A percentile compares a stretch with the other conserved stretches of the same genome.
Conservation (phyloP, 768 basidiomycete species). For the Trametes sanguinea region DNA sequence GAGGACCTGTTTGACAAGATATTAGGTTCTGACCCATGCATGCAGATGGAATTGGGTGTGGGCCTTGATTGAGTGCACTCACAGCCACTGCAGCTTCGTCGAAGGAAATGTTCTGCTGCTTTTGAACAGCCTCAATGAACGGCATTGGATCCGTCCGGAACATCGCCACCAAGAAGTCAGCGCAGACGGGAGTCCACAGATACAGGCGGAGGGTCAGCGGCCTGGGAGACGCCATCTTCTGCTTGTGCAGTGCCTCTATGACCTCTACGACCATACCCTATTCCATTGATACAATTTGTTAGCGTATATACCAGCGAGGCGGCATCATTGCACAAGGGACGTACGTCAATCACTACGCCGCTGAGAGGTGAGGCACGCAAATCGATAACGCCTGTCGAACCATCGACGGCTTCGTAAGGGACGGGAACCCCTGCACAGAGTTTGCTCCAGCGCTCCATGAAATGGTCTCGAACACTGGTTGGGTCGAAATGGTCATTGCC, state of each 20-base stretch:
- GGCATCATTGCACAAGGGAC: not conserved
- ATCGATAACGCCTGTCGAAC: not conserved
- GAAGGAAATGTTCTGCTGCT: not conserved
- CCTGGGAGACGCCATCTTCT: not conserved
- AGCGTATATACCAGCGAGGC: too few relatives aligned
- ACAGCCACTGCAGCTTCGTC: not conserved
- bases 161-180: not conserved
- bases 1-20: not conserved
- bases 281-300: not conserved
- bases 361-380: not conserved
- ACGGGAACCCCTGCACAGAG: not conserved
- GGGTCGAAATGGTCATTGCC: not conserved
- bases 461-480: too few relatives aligned
- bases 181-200: not conserved
- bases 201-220: not conserved
- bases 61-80: too few relatives aligned
- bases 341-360: not conserved
- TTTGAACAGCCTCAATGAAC: not conserved
- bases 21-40: too few relatives aligned
- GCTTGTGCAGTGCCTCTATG: not conserved
- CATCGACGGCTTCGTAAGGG: not conserved
- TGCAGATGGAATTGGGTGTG: too few relatives aligned
- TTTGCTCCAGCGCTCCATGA: not conserved
- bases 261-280: not conserved
- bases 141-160: not conserved